These are phyloP conservation scores for Coemansia sp. DNA, from an alignment of 192 early-diverging fungal genomes.

Conservation along the genomic window DNA sequence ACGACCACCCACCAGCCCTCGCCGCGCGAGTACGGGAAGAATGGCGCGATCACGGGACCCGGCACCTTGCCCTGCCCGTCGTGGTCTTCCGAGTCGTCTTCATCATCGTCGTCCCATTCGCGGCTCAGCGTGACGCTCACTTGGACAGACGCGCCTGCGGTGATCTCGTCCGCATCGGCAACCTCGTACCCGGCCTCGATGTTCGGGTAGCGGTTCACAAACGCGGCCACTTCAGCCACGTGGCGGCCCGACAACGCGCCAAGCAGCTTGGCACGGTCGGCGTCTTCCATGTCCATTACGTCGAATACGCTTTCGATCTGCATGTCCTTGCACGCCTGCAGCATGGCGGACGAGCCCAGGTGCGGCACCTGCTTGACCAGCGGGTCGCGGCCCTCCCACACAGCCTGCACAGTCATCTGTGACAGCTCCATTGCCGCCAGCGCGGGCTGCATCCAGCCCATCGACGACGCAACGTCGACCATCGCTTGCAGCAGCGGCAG, in stretches of 20 bases:
- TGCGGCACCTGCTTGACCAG: conserved; percentile 89
- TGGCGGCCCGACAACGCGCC: conserved; percentile 57
- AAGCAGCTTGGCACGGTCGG: conserved; percentile 67
- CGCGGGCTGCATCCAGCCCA: conserved; percentile 88
- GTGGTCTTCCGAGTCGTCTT: conserved; percentile 62
- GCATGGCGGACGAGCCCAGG: conserved; percentile 48
- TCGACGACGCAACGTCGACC: conserved; percentile 91
- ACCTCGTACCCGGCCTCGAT: conserved; percentile 79
- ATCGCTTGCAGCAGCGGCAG: conserved; percentile 88
- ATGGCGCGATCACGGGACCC: conserved; percentile 88
- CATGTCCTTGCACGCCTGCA: conserved; percentile 13
- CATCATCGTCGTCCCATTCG: conserved; percentile 73
- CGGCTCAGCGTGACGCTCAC: conserved; percentile 77
- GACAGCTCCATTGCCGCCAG: conserved; percentile 93
- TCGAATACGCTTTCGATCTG: conserved; percentile 86
- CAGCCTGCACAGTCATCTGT: conserved; percentile 96
- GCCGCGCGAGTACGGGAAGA: conserved; percentile 83
- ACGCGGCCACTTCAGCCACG: conserved; percentile 72
- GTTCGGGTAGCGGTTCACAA: conserved; percentile 91
- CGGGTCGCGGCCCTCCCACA: conserved; percentile 92
- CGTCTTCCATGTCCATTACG: conserved; percentile 91
- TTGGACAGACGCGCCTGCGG: conserved; percentile 62
- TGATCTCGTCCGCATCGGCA: conserved; percentile 59
- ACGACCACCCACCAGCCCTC: conserved; percentile 99
- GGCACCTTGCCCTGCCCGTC: conserved; percentile 49